Percentiles rank a stretch among this genome's conserved stretches.
phyloP scores from a whole-genome alignment of 495 filamentous ascomycete species.

The Filosporella fistucella region DNA sequence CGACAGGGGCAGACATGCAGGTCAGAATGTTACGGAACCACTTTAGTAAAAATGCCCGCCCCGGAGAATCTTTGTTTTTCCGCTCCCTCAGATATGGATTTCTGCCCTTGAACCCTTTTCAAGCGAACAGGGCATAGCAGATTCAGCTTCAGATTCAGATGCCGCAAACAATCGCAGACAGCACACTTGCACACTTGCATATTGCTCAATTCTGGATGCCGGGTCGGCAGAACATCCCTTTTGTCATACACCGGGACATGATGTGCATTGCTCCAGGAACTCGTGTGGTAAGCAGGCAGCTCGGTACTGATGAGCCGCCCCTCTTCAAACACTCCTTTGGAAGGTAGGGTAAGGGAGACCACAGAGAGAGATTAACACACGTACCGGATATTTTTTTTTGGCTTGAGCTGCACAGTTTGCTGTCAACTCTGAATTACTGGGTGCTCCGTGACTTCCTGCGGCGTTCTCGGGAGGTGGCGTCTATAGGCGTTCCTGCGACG shows the following conservation, averaged over 20 bases:
- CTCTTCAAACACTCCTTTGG: conserved; percentile 1
- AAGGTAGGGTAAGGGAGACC: conserved; percentile 5
- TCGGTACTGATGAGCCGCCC: conserved; percentile 23
- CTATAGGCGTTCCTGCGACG: conserved; percentile 15
- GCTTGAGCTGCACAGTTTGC: background rate
- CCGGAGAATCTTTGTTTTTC: no score
- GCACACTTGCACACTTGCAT: no score
- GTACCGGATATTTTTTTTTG: conserved; percentile 18
- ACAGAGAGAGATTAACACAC: conserved; percentile 24
- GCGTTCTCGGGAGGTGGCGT: conserved; percentile 19
- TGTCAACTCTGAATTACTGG: background rate
- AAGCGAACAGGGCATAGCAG: no score
- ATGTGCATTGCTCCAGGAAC: conserved; percentile 22
- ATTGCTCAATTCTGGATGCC: conserved; percentile 4
- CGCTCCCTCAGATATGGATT: no score
- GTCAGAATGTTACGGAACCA: no score
- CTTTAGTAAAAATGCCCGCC: no score
- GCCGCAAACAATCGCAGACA: no score
- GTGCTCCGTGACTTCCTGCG: conserved; percentile 1
- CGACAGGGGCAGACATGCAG: no score
- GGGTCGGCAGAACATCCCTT: conserved; percentile 10
- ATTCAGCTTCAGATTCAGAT: no score
- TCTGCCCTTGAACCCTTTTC: no score
- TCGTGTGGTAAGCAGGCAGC: conserved; percentile 16
- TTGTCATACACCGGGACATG: conserved; percentile 22